Conservation (phyloP, 2,329 filamentous ascomycete species). For the Pseudopyricularia javanii region DNA sequence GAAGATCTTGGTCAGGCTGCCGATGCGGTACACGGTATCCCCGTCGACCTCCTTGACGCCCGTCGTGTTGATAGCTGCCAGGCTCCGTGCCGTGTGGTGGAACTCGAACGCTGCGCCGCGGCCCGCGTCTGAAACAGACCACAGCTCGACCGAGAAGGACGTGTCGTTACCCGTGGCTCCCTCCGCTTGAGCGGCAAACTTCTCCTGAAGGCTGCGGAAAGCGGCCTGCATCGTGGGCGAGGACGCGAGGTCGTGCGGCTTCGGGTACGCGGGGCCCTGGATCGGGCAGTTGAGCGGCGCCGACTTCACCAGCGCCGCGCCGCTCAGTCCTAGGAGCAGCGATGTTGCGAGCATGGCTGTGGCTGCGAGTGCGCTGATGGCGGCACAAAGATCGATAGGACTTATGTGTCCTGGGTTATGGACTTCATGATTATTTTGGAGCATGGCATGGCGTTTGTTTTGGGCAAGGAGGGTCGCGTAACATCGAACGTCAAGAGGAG, state of each 20-base stretch:
- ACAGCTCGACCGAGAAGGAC: conserved; percentile 3
- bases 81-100: conserved; percentile 12
- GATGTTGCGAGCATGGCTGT: neutral
- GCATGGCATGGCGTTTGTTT: neutral
- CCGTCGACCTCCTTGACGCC: conserved; percentile 14
- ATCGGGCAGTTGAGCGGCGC: conserved; percentile 4
- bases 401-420: neutral
- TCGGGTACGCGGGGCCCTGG: conserved; percentile 1
- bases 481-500: no score
- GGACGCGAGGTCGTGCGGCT: neutral
- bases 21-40: conserved; percentile 25
- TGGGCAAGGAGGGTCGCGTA: no score
- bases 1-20: conserved; percentile 31
- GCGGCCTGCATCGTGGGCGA: conserved; percentile 3
- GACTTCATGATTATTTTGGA: neutral
- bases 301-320: neutral
- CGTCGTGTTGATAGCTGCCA: conserved; percentile 6
- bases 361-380: neutral
- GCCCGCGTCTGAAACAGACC: neutral
- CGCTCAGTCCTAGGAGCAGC: neutral
- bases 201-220: neutral
- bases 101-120: conserved; percentile 4
- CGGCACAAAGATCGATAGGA: neutral
- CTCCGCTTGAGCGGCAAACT: neutral
- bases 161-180: neutral